Evolutionary conservation across 345 rosid species (phyloP).

Genomic region (Lumnitzera racemosa): DNA sequence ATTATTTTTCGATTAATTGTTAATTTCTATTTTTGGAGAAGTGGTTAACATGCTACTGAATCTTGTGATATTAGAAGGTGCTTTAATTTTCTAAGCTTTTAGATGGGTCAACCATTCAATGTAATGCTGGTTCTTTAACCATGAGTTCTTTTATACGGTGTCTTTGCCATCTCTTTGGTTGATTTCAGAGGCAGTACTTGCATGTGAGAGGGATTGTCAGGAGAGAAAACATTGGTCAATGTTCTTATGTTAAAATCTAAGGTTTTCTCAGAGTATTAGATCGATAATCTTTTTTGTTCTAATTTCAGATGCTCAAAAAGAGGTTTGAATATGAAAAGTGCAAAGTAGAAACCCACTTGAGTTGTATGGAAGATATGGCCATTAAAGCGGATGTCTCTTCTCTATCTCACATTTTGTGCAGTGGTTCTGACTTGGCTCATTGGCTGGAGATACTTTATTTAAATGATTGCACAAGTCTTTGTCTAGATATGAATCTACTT

Average conservation of each 20-base stretch:
- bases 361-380: slow-evolving; percentile 16
- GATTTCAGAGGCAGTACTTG: slow-evolving; percentile 41
- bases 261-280: too few relatives aligned
- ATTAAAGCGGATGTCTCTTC: slow-evolving; percentile 22
- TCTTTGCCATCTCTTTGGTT: slow-evolving; percentile 2
- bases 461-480: slow-evolving; percentile 55
- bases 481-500: slow-evolving; percentile 60
- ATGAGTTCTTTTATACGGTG: too few relatives aligned
- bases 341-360: slow-evolving; percentile 30
- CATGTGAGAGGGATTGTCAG: too few relatives aligned
- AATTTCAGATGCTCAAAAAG: slow-evolving; percentile 51
- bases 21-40: slow-evolving; percentile 3
- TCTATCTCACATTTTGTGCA: slow-evolving; percentile 40
- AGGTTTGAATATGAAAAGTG: slow-evolving; percentile 55
- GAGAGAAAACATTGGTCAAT: too few relatives aligned
- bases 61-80: too few relatives aligned
- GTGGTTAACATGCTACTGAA: slow-evolving; percentile 1
- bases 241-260: too few relatives aligned
- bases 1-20: slow-evolving; percentile 4
- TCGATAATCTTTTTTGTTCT: not conserved
- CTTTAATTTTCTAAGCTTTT: too few relatives aligned
- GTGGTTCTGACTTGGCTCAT: slow-evolving; percentile 34
- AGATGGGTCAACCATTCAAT: too few relatives aligned
- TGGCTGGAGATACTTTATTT: slow-evolving; percentile 52
- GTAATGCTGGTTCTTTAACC: too few relatives aligned